Percentiles rank a stretch among this genome's conserved stretches.
Evolutionary conservation across 208 protist species (phyloP).

Genomic region (Acanthamoeba lenticulata): DNA sequence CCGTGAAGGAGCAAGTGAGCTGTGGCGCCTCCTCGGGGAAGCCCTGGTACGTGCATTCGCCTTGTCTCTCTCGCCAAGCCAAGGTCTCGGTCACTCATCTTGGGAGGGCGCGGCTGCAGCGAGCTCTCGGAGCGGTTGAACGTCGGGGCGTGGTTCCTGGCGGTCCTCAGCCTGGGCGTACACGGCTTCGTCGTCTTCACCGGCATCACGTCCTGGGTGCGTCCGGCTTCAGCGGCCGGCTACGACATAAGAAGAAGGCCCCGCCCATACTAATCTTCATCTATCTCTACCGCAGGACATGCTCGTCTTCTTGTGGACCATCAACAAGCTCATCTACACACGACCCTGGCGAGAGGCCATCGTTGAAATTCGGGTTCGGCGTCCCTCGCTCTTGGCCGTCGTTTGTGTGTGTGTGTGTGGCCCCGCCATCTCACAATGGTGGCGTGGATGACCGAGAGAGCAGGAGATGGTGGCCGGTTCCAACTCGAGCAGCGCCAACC

Average conservation of each 20-base stretch:
- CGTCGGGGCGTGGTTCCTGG: constrained; percentile 15
- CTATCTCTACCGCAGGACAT: background rate
- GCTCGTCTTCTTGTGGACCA: background rate
- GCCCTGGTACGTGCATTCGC: background rate
- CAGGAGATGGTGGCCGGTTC: background rate
- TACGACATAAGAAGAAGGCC: background rate
- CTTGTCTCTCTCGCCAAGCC: too few relatives aligned
- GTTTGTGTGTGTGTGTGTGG: too few relatives aligned
- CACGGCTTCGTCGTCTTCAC: constrained; percentile 16
- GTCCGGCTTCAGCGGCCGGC: too few relatives aligned
- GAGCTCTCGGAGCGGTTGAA: background rate
- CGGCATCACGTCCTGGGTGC: background rate
- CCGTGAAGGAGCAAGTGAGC: background rate
- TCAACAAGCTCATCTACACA: background rate
- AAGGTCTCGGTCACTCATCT: too few relatives aligned
- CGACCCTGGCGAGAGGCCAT: background rate
- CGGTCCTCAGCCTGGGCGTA: background rate
- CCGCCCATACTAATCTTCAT: too few relatives aligned
- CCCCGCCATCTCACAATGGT: too few relatives aligned
- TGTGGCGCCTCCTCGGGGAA: background rate
- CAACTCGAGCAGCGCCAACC: too few relatives aligned
- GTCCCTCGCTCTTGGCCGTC: background rate
- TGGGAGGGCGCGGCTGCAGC: too few relatives aligned
- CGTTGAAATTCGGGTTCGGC: background rate
- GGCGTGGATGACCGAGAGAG: background rate